phyloP scores from a whole-genome alignment of 306 rosid species.

The Rosa rugosa region DNA sequence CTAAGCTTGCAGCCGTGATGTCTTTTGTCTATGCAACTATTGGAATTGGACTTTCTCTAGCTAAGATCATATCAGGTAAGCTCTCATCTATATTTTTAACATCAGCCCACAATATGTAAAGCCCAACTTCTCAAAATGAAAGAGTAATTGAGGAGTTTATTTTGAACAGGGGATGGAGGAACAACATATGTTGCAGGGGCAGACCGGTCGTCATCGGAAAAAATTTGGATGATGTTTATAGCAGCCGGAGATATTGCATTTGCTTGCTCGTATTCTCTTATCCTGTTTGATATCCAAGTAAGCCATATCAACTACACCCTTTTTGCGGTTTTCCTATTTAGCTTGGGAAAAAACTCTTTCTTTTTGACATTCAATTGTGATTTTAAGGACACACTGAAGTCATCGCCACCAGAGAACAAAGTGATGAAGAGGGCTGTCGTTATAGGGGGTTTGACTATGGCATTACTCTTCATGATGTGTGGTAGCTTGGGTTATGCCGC shows the following conservation, averaged over 20 bases:
- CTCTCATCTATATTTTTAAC: background rate
- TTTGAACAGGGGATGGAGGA: slow-evolving; percentile 44
- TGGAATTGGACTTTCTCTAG: slow-evolving; percentile 52
- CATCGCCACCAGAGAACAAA: slow-evolving; percentile 63
- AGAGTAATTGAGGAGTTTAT: background rate
- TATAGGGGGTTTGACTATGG: slow-evolving; percentile 50
- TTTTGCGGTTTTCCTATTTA: background rate
- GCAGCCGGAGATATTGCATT: slow-evolving; percentile 62
- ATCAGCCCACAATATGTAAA: background rate
- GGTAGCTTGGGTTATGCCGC: slow-evolving; percentile 69
- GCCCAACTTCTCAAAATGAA: background rate
- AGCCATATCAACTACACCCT: background rate
- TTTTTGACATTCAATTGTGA: background rate
- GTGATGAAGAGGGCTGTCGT: slow-evolving; percentile 56
- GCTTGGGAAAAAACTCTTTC: background rate
- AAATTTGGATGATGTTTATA: slow-evolving; percentile 52
- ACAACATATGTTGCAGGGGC: slow-evolving; percentile 40
- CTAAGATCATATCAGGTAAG: slow-evolving; percentile 38
- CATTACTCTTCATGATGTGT: slow-evolving; percentile 44
- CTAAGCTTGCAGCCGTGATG: slow-evolving; percentile 45
- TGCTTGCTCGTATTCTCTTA: slow-evolving; percentile 40
- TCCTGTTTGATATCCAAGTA: slow-evolving; percentile 52
- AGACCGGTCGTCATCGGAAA: slow-evolving; percentile 35
- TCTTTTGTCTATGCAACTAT: slow-evolving; percentile 56
- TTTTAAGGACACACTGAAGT: slow-evolving; percentile 66